Conservation (phyloP, 1,284 basidiomycete genomes). For the Anthracocystis panici-leucophaei region DNA sequence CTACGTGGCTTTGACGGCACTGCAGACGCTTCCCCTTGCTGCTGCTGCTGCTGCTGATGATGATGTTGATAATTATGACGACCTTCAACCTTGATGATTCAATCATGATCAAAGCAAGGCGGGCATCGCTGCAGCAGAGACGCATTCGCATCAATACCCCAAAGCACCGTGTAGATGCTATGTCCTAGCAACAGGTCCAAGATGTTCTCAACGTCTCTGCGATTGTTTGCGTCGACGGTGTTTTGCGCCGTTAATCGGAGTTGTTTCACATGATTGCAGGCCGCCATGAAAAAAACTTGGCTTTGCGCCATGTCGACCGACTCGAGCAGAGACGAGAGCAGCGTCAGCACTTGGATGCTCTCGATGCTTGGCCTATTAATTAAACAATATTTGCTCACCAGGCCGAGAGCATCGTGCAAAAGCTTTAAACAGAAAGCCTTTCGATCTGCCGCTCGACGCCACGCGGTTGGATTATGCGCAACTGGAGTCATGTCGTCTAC, state of each 20-base stretch:
- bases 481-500: neutral
- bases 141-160: neutral
- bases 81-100: neutral
- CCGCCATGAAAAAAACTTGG: too few relatives aligned
- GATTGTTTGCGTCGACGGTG: too few relatives aligned
- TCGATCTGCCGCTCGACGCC: neutral
- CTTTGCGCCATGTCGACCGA: neutral
- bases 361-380: neutral
- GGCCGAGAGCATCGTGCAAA: neutral
- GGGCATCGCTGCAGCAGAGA: neutral
- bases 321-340: neutral
- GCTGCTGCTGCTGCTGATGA: neutral
- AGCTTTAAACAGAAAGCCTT: neutral
- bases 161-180: too few relatives aligned
- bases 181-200: too few relatives aligned
- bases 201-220: too few relatives aligned
- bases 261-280: too few relatives aligned
- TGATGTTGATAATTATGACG: neutral
- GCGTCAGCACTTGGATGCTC: neutral
- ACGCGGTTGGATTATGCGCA: neutral
- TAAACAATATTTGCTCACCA: neutral
- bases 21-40: neutral
- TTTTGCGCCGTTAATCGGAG: too few relatives aligned
- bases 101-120: neutral
- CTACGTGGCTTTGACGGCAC: neutral